Percentiles rank a stretch among this genome's conserved stretches.
Conservation (phyloP, 1,284 basidiomycete species). For the Leccinum huronense region DNA sequence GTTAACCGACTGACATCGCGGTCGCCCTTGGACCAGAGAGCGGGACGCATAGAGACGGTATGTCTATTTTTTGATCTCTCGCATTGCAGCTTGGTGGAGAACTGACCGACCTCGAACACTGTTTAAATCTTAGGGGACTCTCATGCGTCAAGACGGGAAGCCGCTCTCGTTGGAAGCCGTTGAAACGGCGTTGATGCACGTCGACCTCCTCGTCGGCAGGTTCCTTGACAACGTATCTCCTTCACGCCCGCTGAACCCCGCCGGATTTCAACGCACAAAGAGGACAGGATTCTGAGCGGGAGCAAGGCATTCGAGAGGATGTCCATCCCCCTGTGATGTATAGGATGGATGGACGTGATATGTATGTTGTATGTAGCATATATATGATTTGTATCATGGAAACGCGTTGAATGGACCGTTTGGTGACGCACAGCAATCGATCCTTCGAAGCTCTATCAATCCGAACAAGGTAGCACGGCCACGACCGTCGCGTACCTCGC, state of each 20-base stretch:
- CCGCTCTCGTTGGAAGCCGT: constrained; percentile 26
- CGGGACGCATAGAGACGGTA: constrained; percentile 30
- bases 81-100: too few relatives aligned
- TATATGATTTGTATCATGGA: too few relatives aligned
- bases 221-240: constrained; percentile 23
- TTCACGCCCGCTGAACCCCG: constrained; percentile 18
- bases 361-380: not conserved
- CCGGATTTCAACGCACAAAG: constrained; percentile 24
- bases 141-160: constrained; percentile 28
- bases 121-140: constrained; percentile 20
- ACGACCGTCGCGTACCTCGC: constrained; percentile 54
- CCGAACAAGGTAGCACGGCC: too few relatives aligned
- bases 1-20: not conserved
- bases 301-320: constrained; percentile 14
- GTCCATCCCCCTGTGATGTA: constrained; percentile 18
- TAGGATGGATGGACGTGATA: not conserved
- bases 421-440: too few relatives aligned
- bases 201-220: constrained; percentile 23
- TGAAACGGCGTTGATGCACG: constrained; percentile 29
- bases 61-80: not conserved
- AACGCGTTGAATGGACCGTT: too few relatives aligned
- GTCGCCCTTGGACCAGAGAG: constrained; percentile 18
- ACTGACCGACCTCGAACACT: not conserved
- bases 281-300: constrained; percentile 16
- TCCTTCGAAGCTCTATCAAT: too few relatives aligned